Conservation (phyloP, 2,329 filamentous ascomycete species). For the Colletotrichum lindemuthianum region DNA sequence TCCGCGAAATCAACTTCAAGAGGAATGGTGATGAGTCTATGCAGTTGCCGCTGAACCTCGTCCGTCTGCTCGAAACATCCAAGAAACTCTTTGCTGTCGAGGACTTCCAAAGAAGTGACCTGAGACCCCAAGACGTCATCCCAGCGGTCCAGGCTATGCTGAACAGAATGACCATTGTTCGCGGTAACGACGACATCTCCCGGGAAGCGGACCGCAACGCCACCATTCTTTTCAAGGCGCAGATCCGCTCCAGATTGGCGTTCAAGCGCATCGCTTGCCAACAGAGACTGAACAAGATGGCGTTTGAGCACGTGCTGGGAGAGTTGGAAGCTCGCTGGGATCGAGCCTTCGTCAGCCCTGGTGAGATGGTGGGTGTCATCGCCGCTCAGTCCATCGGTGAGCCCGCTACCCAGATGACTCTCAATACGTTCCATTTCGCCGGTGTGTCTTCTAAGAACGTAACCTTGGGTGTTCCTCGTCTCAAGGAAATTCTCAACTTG, state of each 20-base stretch:
- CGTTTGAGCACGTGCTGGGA: conserved; percentile 91
- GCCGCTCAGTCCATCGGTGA: conserved; percentile 99
- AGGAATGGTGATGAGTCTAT: conserved; percentile 85
- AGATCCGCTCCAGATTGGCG: conserved; percentile 86
- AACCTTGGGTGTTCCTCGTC: conserved; percentile 96
- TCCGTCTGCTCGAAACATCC: conserved; percentile 89
- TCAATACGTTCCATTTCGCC: conserved; percentile 99
- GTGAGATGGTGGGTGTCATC: conserved; percentile 98
- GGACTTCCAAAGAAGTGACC: conserved; percentile 84
- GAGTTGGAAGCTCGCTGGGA: conserved; percentile 91
- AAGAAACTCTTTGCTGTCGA: conserved; percentile 92
- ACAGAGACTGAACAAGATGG: conserved; percentile 87
- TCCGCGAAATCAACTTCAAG: conserved; percentile 74
- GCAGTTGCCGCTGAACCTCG: conserved; percentile 92
- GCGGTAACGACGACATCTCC: conserved; percentile 84
- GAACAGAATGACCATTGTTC: conserved; percentile 83
- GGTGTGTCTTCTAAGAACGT: conserved; percentile 99
- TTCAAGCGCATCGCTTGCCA: conserved; percentile 93
- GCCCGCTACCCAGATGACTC: conserved; percentile 98
- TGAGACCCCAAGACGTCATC: conserved; percentile 89
- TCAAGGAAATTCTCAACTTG: conserved; percentile 99
- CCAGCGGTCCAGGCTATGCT: conserved; percentile 80
- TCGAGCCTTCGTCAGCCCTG: conserved; percentile 85
- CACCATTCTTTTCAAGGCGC: conserved; percentile 90
- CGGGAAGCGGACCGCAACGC: conserved; percentile 87